phyloP scores from a whole-genome alignment of 2,329 filamentous ascomycete species.

The Thermothelomyces thermophilus region DNA sequence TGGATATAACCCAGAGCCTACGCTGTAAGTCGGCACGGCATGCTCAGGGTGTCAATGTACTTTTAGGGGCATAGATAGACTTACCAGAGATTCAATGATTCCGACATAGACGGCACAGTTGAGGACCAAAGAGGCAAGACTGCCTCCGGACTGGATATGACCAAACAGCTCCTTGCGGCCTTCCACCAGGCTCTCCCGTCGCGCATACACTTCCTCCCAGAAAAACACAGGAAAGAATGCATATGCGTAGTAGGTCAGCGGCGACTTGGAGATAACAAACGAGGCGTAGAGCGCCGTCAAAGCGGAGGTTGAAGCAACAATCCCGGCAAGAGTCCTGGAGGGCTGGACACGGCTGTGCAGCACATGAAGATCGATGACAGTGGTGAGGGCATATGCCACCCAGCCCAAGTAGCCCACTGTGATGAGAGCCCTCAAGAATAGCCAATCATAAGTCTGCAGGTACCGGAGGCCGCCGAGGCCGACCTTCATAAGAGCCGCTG shows the following conservation, averaged over 20 bases:
- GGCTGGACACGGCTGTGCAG: constrained; percentile 62
- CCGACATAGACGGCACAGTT: constrained; percentile 63
- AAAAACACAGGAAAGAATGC: constrained; percentile 88
- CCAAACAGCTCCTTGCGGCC: constrained; percentile 64
- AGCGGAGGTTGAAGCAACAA: constrained; percentile 64
- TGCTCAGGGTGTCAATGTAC: neutral
- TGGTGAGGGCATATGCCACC: constrained; percentile 88
- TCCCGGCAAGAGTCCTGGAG: constrained; percentile 53
- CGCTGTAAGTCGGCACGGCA: constrained; percentile 19
- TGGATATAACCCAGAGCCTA: constrained; percentile 89
- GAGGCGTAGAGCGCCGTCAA: constrained; percentile 72
- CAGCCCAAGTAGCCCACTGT: constrained; percentile 89
- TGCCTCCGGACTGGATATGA: constrained; percentile 55
- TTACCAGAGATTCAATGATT: constrained; percentile 70
- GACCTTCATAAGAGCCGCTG: constrained; percentile 67
- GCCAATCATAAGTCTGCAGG: constrained; percentile 96
- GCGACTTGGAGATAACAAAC: constrained; percentile 72
- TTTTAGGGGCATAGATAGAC: constrained; percentile 29
- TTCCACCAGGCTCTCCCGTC: constrained; percentile 60
- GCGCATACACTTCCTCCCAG: constrained; percentile 91
- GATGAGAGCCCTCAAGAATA: constrained; percentile 84
- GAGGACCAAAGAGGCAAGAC: constrained; percentile 52
- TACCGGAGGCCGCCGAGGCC: constrained; percentile 82
- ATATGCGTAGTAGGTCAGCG: constrained; percentile 82
- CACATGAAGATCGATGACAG: constrained; percentile 82